Base-by-base conservation (phyloP, 352 stramenopile genomes). In the Phytopythium sindhum region DNA sequence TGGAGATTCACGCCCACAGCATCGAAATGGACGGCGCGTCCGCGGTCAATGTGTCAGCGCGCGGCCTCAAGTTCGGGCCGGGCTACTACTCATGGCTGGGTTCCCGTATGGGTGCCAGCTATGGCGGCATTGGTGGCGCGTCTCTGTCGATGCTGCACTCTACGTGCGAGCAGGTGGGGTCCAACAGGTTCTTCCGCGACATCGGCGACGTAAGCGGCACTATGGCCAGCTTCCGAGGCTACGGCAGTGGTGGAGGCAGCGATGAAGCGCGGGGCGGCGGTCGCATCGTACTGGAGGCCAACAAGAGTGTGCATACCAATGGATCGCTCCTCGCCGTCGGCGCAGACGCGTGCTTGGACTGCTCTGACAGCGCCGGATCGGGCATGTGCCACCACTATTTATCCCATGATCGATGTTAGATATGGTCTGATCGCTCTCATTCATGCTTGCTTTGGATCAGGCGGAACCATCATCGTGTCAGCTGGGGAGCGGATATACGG, bases 21-120 rank as follows among this genome's bases (percentile, higher is more conserved):
- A 61, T 93, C 10, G 50, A 66, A 0, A 57, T 95, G 8, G 79
- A 90, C 28, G 66, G 56, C 3, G 45, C 54, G 12, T 89, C 85
- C 1, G 51, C 47, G 23, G 42, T 95, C 39, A 83, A 95, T 51
- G 80, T 82, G 10, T 81, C 83, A 21, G 84, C 71, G 3, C 64
- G 61, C 9, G 87, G 87, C 8, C 72, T 95, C 19, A 90, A 91
- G 61, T 95, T 94, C 28, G 87, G 87, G 2, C 87, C 85, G 7
- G 87, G 87, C 0, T 95, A 86, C 68, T 91, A 92, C 64, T 90
- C 83, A 33, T 89, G 75, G 76, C 70, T 72, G 23, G 70, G 73
- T 9, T 75, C 80, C 62, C 19, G 52, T 7, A 81, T 78, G 73
- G 87, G 85, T 2, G 86, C 81, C 15, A 89, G 75, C 56, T 93